Evolutionary conservation across 805 yeast genomes (phyloP).

Genomic region (Candida xiaguanensis): DNA sequence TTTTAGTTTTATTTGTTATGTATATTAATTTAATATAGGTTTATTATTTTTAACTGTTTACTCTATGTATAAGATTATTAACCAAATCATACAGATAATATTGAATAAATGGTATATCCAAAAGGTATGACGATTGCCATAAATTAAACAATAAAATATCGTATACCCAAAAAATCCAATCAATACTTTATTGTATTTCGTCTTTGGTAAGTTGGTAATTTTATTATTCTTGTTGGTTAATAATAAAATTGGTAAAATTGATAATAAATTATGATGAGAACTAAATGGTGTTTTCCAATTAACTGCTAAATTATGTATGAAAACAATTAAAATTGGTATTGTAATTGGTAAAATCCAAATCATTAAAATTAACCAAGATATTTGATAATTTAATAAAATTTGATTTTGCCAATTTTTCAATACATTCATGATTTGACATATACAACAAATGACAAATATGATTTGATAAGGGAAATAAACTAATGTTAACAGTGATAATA

Average conservation of each 20-base stretch:
- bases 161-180: conserved; percentile 36
- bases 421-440: conserved; percentile 56
- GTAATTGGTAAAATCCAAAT: conserved; percentile 77
- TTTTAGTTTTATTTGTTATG: conserved; percentile 8
- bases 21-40: conserved; percentile 9
- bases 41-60: neutral
- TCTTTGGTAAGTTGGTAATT: conserved; percentile 42
- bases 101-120: conserved; percentile 81
- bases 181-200: conserved; percentile 6
- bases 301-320: conserved; percentile 72
- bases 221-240: conserved; percentile 47
- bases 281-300: conserved; percentile 82
- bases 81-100: conserved; percentile 48
- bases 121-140: conserved; percentile 78
- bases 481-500: conserved; percentile 36
- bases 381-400: conserved; percentile 51
- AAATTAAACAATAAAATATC: conserved; percentile 58
- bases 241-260: conserved; percentile 69
- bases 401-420: conserved; percentile 23
- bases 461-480: conserved; percentile 79
- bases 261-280: conserved; percentile 79
- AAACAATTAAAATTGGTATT: conserved; percentile 74
- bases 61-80: neutral
- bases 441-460: conserved; percentile 58
- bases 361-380: conserved; percentile 64